A percentile compares a stretch with the other conserved stretches of the same genome.
These are phyloP conservation scores for Litchi chinensis DNA, from an alignment of 345 rosid species.

Conservation along the genomic window DNA sequence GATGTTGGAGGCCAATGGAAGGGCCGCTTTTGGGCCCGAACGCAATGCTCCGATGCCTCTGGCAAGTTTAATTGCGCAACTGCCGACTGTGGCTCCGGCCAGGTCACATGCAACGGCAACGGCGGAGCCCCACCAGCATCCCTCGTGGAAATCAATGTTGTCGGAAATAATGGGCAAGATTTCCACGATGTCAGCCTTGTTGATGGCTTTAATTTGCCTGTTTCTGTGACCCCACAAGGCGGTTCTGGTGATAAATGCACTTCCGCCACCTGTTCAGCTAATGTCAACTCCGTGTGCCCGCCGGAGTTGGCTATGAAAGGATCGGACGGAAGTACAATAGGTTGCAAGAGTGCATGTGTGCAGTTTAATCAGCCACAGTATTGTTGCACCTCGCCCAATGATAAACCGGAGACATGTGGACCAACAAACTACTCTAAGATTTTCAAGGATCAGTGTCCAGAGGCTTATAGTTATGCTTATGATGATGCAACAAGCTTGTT, in stretches of 20 bases:
- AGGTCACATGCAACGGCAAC: slow-evolving; percentile 32
- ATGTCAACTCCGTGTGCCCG: slow-evolving; percentile 41
- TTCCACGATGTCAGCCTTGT: slow-evolving; percentile 45
- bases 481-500: slow-evolving; percentile 30
- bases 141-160: slow-evolving; percentile 33
- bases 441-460: slow-evolving; percentile 31
- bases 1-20: slow-evolving; percentile 27
- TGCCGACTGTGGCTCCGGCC: slow-evolving; percentile 42
- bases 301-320: slow-evolving; percentile 27
- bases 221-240: slow-evolving; percentile 38
- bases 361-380: neutral
- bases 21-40: slow-evolving; percentile 47
- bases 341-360: neutral
- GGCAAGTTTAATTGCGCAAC: slow-evolving; percentile 37
- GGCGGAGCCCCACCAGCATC: slow-evolving; percentile 39
- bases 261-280: slow-evolving; percentile 20
- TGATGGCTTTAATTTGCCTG: slow-evolving; percentile 47
- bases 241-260: slow-evolving; percentile 25
- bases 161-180: slow-evolving; percentile 21
- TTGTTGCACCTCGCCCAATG: neutral
- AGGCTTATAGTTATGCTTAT: slow-evolving; percentile 38
- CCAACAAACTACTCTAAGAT: slow-evolving; percentile 32
- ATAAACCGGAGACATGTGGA: slow-evolving; percentile 6
- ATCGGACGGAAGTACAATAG: neutral
- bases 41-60: slow-evolving; percentile 22